Conservation (phyloP, 1,284 basidiomycete species). For the Fomitopsis palustris region DNA sequence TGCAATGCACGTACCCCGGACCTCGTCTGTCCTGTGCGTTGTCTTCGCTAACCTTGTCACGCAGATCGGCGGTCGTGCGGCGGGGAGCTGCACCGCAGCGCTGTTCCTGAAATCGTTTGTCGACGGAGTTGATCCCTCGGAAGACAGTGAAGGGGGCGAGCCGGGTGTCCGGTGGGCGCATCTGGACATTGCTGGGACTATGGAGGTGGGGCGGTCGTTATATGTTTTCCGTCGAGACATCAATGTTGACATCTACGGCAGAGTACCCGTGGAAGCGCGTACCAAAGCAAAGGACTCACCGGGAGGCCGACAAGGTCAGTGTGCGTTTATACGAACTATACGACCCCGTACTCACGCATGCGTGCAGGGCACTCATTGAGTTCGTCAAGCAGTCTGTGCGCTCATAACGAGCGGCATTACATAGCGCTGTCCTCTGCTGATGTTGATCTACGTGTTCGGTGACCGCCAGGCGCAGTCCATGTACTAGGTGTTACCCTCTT, state of each 20-base stretch:
- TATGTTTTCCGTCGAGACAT: not conserved
- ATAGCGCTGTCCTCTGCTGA: too few species aligned
- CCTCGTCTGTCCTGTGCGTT: slow-evolving; percentile 9
- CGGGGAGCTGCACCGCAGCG: slow-evolving; percentile 79
- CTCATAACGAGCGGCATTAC: not conserved
- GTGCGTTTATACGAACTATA: not conserved
- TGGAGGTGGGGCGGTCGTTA: slow-evolving; percentile 48
- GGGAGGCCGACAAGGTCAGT: slow-evolving; percentile 69
- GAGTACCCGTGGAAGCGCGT: slow-evolving; percentile 54
- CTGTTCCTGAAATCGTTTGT: slow-evolving; percentile 84
- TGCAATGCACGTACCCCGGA: slow-evolving; percentile 59
- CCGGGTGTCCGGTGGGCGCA: slow-evolving; percentile 73
- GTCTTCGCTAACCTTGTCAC: not conserved
- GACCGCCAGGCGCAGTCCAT: too few species aligned
- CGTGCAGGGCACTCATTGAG: not conserved
- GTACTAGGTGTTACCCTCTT: too few species aligned
- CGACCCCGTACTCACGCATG: not conserved
- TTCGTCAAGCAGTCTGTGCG: not conserved
- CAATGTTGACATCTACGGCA: slow-evolving; percentile 14
- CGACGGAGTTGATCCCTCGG: slow-evolving; percentile 61
- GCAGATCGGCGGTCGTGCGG: slow-evolving; percentile 71
- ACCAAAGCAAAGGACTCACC: slow-evolving; percentile 77
- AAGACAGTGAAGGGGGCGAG: slow-evolving; percentile 35
- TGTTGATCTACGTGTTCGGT: too few species aligned
- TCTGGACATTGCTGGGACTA: slow-evolving; percentile 82